Evolutionary conservation across 2,329 filamentous ascomycete species (phyloP).

Genomic region (Phaeosphaeria sp.): DNA sequence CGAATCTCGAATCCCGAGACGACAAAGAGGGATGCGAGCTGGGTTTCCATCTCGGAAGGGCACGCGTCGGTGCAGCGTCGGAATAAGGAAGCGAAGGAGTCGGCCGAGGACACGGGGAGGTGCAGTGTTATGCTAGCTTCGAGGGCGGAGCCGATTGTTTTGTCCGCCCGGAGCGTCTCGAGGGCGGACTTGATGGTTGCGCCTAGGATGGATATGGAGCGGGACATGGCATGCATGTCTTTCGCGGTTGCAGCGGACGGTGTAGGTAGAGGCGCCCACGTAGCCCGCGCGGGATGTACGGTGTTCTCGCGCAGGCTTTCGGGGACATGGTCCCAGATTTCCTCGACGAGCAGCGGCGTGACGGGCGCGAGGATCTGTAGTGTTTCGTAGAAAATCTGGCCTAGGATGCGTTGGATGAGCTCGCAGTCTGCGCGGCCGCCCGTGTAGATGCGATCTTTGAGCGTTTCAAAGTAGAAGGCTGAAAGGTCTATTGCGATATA

Average conservation of each 20-base stretch:
- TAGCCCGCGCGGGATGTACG: slow-evolving; percentile 32
- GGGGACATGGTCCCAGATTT: slow-evolving; percentile 83
- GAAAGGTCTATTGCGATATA: slow-evolving; percentile 87
- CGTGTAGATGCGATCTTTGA: slow-evolving; percentile 93
- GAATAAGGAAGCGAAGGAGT: neutral
- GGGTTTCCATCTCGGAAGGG: neutral
- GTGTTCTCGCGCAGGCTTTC: slow-evolving; percentile 59
- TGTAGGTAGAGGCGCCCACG: slow-evolving; percentile 30
- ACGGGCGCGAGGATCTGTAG: slow-evolving; percentile 81
- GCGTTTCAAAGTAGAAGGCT: slow-evolving; percentile 89
- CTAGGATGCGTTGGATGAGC: slow-evolving; percentile 63
- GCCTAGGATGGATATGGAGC: slow-evolving; percentile 58
- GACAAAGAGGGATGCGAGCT: slow-evolving; percentile 1
- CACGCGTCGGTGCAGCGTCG: neutral
- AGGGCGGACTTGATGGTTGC: slow-evolving; percentile 75
- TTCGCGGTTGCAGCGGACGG: slow-evolving; percentile 10
- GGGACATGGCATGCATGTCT: slow-evolving; percentile 32
- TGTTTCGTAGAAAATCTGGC: slow-evolving; percentile 72
- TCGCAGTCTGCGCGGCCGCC: slow-evolving; percentile 69
- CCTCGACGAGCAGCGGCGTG: slow-evolving; percentile 82
- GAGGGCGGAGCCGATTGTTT: slow-evolving; percentile 79
- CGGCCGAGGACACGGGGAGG: neutral
- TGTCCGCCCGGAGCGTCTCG: slow-evolving; percentile 74
- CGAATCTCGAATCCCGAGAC: neutral
- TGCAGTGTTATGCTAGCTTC: slow-evolving; percentile 70